Percentiles rank a stretch among this genome's conserved stretches.
Evolutionary conservation across 2,329 filamentous ascomycete genomes (phyloP).

Genomic region (Fusarium clavum): DNA sequence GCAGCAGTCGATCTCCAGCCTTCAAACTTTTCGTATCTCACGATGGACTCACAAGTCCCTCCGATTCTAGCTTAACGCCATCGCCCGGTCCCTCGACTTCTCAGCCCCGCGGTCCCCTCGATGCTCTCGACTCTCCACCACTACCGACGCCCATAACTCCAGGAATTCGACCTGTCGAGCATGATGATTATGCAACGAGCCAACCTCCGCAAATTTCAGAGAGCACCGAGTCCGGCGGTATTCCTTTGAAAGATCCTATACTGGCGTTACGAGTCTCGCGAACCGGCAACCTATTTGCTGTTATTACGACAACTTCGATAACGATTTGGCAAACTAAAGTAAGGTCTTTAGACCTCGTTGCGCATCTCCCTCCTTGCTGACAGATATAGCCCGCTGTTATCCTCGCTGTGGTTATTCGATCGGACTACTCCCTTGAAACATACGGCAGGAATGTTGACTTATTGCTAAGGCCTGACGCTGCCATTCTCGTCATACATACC

Average conservation of each 20-base stretch:
- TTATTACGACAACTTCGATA: slow-evolving; percentile 85
- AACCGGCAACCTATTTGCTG: slow-evolving; percentile 84
- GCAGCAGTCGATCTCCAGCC: slow-evolving; percentile 68
- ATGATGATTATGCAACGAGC: slow-evolving; percentile 56
- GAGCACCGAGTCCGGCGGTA: slow-evolving; percentile 46
- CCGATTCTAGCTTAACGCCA: slow-evolving; percentile 43
- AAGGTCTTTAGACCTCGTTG: slow-evolving; percentile 46
- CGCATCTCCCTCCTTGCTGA: slow-evolving; percentile 19
- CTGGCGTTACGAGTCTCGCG: slow-evolving; percentile 81
- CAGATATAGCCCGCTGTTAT: slow-evolving; percentile 81
- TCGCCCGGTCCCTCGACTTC: slow-evolving; percentile 32
- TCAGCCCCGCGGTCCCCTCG: slow-evolving; percentile 45
- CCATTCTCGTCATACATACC: slow-evolving; percentile 92
- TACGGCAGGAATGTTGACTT: slow-evolving; percentile 90
- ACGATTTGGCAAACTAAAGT: slow-evolving; percentile 98
- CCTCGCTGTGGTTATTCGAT: slow-evolving; percentile 86
- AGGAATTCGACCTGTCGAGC: slow-evolving; percentile 69
- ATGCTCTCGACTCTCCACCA: slow-evolving; percentile 52
- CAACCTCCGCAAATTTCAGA: slow-evolving; percentile 41
- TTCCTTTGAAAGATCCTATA: slow-evolving; percentile 71
- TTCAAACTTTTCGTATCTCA: slow-evolving; percentile 66
- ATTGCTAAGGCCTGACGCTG: slow-evolving; percentile 88
- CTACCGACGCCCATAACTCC: slow-evolving; percentile 65
- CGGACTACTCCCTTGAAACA: slow-evolving; percentile 78
- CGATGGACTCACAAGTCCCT: slow-evolving; percentile 65